Evolutionary conservation across 805 yeast species (phyloP), one percentile per base, ranked within the genome.

Genomic region (Kuraishia ogatae): DNA sequence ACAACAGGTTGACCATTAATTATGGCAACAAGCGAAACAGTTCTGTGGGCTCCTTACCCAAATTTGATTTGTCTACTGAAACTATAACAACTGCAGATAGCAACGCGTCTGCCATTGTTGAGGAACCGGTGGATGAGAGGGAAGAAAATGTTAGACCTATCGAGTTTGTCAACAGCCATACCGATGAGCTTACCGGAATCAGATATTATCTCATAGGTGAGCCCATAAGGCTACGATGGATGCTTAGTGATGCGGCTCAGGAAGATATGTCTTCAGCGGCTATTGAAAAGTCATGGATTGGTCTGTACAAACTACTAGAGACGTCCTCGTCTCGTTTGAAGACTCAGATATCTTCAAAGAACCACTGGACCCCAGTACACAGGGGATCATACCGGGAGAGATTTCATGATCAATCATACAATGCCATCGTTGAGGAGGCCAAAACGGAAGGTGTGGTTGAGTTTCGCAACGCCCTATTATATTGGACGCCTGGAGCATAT

Each of bases 401-500:
- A 11, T 35, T 35, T 11, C 43, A 11, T 35, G 35, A 43, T 10
- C 15, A 35, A 15, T 35, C n/a, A 8, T 15, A 35, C 43, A 35
- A 35, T 35, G 43, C 43, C 43, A 50, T 55, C 15, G 23, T 53
- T 20, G 54, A 50, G 10, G 57, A 54, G 19, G 23, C 47, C 11
- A 60, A 56, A 1, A 55, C 68, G 10, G 58, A 63, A 2, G 92
- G 93, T 1, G 60, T 65, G 13, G 73, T 80, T 7, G 70, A 61
- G 11, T 88, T 88, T 61, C 64, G 70, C 11, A 73, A 75, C 7
- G 73, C 74, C 3, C 69, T 77, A 52, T 68, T 85, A 49, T 76
- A 75, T 61, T 85, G 84, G 81, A 85, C 84, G 60, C 81, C 78
- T 48, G 96, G 96, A 0, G 73, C 80, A 39, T 88, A 82, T 68